Base-by-base conservation (phyloP, 1,284 basidiomycete genomes). In the Phellopilus nigrolimitatus region DNA sequence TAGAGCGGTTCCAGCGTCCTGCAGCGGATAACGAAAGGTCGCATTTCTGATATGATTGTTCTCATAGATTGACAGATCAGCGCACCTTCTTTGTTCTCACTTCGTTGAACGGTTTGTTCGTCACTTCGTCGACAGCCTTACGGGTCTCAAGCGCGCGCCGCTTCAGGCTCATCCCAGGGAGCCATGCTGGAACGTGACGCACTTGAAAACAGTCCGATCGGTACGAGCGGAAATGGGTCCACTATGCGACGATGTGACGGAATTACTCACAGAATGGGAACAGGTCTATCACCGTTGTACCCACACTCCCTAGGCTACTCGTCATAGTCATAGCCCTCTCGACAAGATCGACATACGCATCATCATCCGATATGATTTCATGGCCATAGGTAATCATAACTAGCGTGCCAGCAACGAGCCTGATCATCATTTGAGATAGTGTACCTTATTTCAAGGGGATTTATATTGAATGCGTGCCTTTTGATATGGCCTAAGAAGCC, bases 401-500 rank as follows among this genome's bases (percentile, higher is more conserved):
- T 4, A 49, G n/a, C 25, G 27, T 33, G 13, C 37, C 27, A 6
- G 47, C 36, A 21, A 40, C 9, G 19, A 40, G 27, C 17, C 47
- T 49, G 27, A 5, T 31, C 6, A 12, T 22, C 2, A n/a, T n/a
- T n/a, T n/a, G n/a, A n/a, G n/a, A n/a, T n/a, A n/a, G n/a, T n/a
- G n/a, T n/a, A n/a, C n/a, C n/a, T n/a, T n/a, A n/a, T n/a, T n/a
- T n/a, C n/a, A n/a, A n/a, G n/a, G n/a, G n/a, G n/a, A n/a, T n/a
- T n/a, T n/a, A n/a, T n/a, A n/a, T n/a, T n/a, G 21, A 36, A 5
- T 30, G 9, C 60, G 9, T 54, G 63, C 64, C 62, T 59, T 15
- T 56, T 57, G 31, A 64, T 50, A 42, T 62, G 59, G 7, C 50
- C 53, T 40, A 56, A 17, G 51, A 45, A 62, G 55, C 12, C 49